Evolutionary conservation across 768 basidiomycete species (phyloP), one percentile per base, ranked within the genome.

Genomic region (Candolleomyces aberdarensis): DNA sequence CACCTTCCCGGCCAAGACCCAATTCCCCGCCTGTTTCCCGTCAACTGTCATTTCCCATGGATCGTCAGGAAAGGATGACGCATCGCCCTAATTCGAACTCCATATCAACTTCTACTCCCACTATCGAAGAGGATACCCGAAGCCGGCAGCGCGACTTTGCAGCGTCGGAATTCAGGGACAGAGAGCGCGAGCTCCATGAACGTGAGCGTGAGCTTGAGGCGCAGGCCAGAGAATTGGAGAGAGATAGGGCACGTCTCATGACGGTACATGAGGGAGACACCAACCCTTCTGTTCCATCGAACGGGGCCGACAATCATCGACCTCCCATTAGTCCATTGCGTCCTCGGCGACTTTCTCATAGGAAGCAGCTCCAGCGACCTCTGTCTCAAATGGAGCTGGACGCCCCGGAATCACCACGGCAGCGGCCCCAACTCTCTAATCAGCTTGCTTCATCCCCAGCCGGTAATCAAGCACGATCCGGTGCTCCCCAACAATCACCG

Each of bases 201-300:
- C 76, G 82, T 39, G 85, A 88, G 66, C 78, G 75, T 11, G 85
- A 86, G 26, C 74, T 88, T 52, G 74, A 82, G 57, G 71, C 80
- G 64, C 79, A 80, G 9, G 71, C 81, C 9, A 79, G 79, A 22
- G 85, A 88, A 64, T 68, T 89, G 20, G 86, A 89, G 58, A 74
- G 75, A 54, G 85, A 89, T 56, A 80, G 83, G 13, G 74, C 78
- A 14, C 71, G 73, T 50, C 62, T 83, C 46, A 64, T 72, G 56
- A 78, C 73, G 47, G 67, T 77, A 19, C 78, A 76, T 13, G 72
- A 72, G 43, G 73, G 69, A 19, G 60, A 62, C 7, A 49, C 41
- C 19, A 53, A 29, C 31, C 47, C 32, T 43, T 49, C 54, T 46
- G 59, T 22, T 36, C 66, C 14, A 20, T 62, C 63, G 44, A 60